Conservation (phyloP, 108 stramenopile genomes). For the Nitzschia palea region DNA sequence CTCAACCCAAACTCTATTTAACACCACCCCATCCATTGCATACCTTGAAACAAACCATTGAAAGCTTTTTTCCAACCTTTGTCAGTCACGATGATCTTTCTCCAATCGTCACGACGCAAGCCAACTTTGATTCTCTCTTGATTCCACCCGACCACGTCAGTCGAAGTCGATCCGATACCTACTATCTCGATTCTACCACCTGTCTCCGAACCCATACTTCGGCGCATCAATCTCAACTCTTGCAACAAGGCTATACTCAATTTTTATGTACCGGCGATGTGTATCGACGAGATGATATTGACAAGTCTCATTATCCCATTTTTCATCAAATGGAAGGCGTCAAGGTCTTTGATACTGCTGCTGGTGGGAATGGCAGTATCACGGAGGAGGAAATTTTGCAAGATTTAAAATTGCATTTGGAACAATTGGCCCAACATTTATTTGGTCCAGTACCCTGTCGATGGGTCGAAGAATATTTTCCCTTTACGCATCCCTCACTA, state of each 20-base stretch:
- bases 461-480: slow-evolving; percentile 91
- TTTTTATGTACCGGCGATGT: slow-evolving; percentile 95
- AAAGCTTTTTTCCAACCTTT: slow-evolving; percentile 60
- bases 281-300: slow-evolving; percentile 98
- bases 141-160: slow-evolving; percentile 89
- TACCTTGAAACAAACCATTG: slow-evolving; percentile 86
- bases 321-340: slow-evolving; percentile 99
- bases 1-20: slow-evolving; percentile 16
- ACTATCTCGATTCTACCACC: slow-evolving; percentile 68
- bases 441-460: slow-evolving; percentile 77
- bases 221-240: slow-evolving; percentile 87
- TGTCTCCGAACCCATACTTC: slow-evolving; percentile 93
- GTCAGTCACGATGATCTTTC: slow-evolving; percentile 34
- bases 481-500: slow-evolving; percentile 93
- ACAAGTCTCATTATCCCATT: slow-evolving; percentile 95
- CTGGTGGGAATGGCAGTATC: neutral
- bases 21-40: slow-evolving; percentile 78
- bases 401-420: slow-evolving; percentile 76
- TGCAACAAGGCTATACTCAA: slow-evolving; percentile 57
- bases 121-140: slow-evolving; percentile 69
- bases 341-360: slow-evolving; percentile 57
- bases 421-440: slow-evolving; percentile 75
- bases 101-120: slow-evolving; percentile 59
- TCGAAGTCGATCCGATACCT: slow-evolving; percentile 88
- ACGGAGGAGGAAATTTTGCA: slow-evolving; percentile 39